Conservation (phyloP, 371 early-diverging fungal genomes). For the Amoeboaphelidium occidentale region DNA sequence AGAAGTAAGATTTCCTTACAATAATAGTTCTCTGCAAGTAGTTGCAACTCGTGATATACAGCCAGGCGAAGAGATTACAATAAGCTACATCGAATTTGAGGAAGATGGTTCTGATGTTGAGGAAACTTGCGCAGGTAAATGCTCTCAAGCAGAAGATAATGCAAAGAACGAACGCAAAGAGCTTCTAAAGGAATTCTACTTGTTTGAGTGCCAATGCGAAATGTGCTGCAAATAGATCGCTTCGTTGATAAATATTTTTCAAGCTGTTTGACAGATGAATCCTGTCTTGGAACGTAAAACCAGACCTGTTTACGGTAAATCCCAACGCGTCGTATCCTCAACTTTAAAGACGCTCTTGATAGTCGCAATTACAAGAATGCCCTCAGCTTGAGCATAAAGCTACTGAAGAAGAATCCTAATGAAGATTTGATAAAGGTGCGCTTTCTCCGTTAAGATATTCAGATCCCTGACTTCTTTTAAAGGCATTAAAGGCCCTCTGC, state of each 20-base stretch:
- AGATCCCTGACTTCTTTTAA: background rate
- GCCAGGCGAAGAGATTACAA: conserved; percentile 3
- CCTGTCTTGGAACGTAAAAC: background rate
- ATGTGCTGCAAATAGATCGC: background rate
- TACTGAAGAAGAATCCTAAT: background rate
- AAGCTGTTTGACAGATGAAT: background rate
- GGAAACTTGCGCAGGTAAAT: background rate
- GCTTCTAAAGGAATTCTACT: conserved; percentile 1
- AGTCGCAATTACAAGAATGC: background rate
- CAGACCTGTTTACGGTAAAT: background rate
- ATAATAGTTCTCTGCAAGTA: background rate
- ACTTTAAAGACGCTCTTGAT: background rate
- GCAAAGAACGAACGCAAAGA: background rate
- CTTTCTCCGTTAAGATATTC: too few relatives aligned
- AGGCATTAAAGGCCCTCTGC: background rate
- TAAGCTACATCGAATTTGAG: conserved; percentile 1
- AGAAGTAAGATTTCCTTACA: conserved; percentile 1
- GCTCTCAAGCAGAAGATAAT: background rate
- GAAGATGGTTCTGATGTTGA: conserved; percentile 1
- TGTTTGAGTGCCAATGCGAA: conserved; percentile 4
- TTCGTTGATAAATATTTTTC: background rate
- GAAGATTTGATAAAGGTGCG: background rate
- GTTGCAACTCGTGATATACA: background rate
- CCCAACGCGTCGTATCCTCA: background rate
- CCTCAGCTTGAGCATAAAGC: background rate